A percentile compares a stretch with the other conserved stretches of the same genome.
These are phyloP conservation scores for Cyberlindnera saturnus DNA, from an alignment of 805 yeast genomes.

Conservation along the genomic window DNA sequence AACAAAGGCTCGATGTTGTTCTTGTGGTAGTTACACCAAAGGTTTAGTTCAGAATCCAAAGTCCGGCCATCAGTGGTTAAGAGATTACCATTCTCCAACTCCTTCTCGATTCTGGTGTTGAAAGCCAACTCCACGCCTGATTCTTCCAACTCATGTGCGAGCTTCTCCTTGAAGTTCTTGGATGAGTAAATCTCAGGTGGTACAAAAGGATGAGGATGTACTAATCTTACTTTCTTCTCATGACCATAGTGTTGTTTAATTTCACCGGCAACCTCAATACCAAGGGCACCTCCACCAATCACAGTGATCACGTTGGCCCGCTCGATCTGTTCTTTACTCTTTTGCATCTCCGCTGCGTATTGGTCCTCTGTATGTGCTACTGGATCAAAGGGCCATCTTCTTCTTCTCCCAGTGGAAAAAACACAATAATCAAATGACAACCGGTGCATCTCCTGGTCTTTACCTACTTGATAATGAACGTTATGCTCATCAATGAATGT, in stretches of 20 bases:
- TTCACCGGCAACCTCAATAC: slow-evolving; percentile 46
- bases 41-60: slow-evolving; percentile 27
- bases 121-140: slow-evolving; percentile 23
- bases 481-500: slow-evolving; percentile 18
- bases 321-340: slow-evolving; percentile 27
- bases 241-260: slow-evolving; percentile 32
- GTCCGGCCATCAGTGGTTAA: slow-evolving; percentile 22
- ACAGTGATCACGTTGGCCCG: slow-evolving; percentile 34
- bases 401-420: slow-evolving; percentile 43
- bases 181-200: slow-evolving; percentile 33
- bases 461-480: slow-evolving; percentile 14
- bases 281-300: slow-evolving; percentile 50
- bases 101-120: slow-evolving; percentile 28
- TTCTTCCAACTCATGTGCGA: slow-evolving; percentile 11
- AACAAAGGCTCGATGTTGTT: slow-evolving; percentile 29
- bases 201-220: slow-evolving; percentile 36
- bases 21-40: slow-evolving; percentile 32
- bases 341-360: slow-evolving; percentile 38
- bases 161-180: slow-evolving; percentile 14
- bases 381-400: slow-evolving; percentile 52
- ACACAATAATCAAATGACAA: slow-evolving; percentile 41
- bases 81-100: slow-evolving; percentile 19
- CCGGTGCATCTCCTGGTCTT: slow-evolving; percentile 17
- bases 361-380: slow-evolving; percentile 31
- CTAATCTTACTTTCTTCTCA: slow-evolving; percentile 28